Conservation (phyloP, 768 basidiomycete genomes). For the Pulveroboletus sp. region DNA sequence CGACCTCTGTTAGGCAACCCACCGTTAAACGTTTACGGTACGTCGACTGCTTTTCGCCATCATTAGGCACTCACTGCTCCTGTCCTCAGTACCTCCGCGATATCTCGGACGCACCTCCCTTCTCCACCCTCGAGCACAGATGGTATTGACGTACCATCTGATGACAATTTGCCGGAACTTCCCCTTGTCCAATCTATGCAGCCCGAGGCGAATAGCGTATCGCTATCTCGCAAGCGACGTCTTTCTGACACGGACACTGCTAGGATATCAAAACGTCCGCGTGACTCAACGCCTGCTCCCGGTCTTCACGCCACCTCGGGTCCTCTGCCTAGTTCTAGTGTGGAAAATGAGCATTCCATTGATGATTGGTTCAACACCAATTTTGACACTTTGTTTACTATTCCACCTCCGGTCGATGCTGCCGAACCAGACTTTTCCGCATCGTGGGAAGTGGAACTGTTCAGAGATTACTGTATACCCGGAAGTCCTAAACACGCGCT, state of each 20-base stretch:
- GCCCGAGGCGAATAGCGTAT: not conserved
- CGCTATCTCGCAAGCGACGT: slow-evolving; percentile 32
- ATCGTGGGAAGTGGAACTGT: slow-evolving; percentile 33
- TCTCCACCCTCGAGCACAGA: slow-evolving; percentile 13
- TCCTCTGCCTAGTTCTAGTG: slow-evolving; percentile 21
- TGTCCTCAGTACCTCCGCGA: not conserved
- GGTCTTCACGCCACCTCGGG: slow-evolving; percentile 30
- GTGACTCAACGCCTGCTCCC: slow-evolving; percentile 10
- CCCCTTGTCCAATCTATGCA: not conserved
- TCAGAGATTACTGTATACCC: slow-evolving; percentile 23
- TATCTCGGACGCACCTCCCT: slow-evolving; percentile 3
- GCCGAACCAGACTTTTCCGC: slow-evolving; percentile 23
- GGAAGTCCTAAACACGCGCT: not conserved
- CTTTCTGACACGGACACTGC: slow-evolving; percentile 30
- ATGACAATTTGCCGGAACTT: not conserved
- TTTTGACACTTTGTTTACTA: slow-evolving; percentile 23
- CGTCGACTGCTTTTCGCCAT: not conserved
- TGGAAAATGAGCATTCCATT: slow-evolving; percentile 19
- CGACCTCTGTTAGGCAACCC: not conserved
- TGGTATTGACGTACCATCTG: not conserved
- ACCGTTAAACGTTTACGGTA: slow-evolving; percentile 23
- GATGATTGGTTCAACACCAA: slow-evolving; percentile 35
- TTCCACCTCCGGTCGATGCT: slow-evolving; percentile 24
- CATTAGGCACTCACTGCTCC: rapidly evolving
- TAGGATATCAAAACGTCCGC: slow-evolving; percentile 26